phyloP scores from a whole-genome alignment of 345 rosid genomes.

The Moricandia arvensis region DNA sequence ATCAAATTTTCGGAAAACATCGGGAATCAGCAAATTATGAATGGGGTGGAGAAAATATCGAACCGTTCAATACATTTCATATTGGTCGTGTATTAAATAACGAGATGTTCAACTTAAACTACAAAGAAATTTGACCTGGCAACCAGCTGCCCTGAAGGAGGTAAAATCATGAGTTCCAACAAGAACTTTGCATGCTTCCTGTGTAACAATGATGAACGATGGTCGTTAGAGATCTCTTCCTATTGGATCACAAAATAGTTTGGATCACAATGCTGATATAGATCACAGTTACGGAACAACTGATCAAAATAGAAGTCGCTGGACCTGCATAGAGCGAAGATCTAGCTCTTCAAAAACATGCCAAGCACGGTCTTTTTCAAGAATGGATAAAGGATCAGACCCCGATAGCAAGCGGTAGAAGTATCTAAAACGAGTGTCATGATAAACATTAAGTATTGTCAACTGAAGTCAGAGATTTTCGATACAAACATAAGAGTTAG shows the following conservation, averaged over 20 bases:
- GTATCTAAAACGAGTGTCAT: slow-evolving; percentile 50
- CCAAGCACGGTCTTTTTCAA: slow-evolving; percentile 85
- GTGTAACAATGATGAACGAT: slow-evolving; percentile 32
- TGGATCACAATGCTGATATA: slow-evolving; percentile 6
- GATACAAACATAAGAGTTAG: background rate
- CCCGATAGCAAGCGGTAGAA: slow-evolving; percentile 82
- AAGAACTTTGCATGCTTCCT: slow-evolving; percentile 95
- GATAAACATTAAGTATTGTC: slow-evolving; percentile 4
- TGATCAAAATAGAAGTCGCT: slow-evolving; percentile 8
- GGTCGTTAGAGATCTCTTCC: background rate
- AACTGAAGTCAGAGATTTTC: background rate
- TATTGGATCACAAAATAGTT: background rate
- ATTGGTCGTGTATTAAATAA: slow-evolving; percentile 3
- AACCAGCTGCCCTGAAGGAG: slow-evolving; percentile 92
- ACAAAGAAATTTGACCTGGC: slow-evolving; percentile 60
- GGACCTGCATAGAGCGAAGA: slow-evolving; percentile 78
- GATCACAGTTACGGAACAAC: slow-evolving; percentile 6
- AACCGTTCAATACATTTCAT: slow-evolving; percentile 3
- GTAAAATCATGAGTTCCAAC: slow-evolving; percentile 87
- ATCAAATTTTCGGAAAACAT: background rate
- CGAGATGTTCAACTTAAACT: slow-evolving; percentile 5
- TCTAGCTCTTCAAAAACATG: slow-evolving; percentile 71
- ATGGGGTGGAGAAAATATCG: background rate
- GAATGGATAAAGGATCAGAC: slow-evolving; percentile 65
- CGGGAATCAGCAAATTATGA: background rate